Conservation (phyloP, 495 filamentous ascomycete species). For the Hypomontagnella submonticulosa region DNA sequence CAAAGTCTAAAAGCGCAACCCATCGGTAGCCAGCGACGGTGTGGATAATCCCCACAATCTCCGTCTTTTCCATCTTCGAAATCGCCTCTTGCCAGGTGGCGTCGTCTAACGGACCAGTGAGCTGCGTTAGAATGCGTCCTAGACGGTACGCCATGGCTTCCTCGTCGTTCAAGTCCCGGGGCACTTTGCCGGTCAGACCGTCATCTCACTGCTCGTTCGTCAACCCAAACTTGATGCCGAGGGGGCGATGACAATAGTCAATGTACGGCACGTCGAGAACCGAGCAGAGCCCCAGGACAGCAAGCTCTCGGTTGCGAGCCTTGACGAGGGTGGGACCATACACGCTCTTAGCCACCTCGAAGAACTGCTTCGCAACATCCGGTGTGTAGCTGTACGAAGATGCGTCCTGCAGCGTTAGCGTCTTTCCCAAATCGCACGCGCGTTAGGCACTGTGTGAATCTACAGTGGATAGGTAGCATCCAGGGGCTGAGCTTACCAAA, state of each 20-base stretch:
- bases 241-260: slow-evolving; percentile 1
- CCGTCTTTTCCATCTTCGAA: slow-evolving; percentile 12
- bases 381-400: too few relatives aligned
- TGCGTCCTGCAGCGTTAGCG: too few relatives aligned
- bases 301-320: slow-evolving; percentile 23
- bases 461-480: too few relatives aligned
- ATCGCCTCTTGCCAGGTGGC: slow-evolving; percentile 11
- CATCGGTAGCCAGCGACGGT: slow-evolving; percentile 21
- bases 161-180: slow-evolving; percentile 16
- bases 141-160: slow-evolving; percentile 20
- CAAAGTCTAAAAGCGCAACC: slow-evolving; percentile 12
- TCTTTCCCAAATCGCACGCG: too few relatives aligned
- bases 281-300: slow-evolving; percentile 13
- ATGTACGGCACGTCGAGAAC: slow-evolving; percentile 21
- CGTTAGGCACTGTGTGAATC: too few relatives aligned
- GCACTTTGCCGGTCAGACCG: slow-evolving; percentile 9
- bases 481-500: slow-evolving; percentile 3
- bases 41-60: slow-evolving; percentile 20
- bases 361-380: background rate
- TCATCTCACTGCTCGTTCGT: slow-evolving; percentile 6
- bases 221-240: slow-evolving; percentile 2
- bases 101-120: slow-evolving; percentile 25
- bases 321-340: slow-evolving; percentile 6
- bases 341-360: slow-evolving; percentile 5
- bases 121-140: slow-evolving; percentile 5